Evolutionary conservation across 495 filamentous ascomycete species (phyloP).

Genomic region (Xanthoparmelia taractica): DNA sequence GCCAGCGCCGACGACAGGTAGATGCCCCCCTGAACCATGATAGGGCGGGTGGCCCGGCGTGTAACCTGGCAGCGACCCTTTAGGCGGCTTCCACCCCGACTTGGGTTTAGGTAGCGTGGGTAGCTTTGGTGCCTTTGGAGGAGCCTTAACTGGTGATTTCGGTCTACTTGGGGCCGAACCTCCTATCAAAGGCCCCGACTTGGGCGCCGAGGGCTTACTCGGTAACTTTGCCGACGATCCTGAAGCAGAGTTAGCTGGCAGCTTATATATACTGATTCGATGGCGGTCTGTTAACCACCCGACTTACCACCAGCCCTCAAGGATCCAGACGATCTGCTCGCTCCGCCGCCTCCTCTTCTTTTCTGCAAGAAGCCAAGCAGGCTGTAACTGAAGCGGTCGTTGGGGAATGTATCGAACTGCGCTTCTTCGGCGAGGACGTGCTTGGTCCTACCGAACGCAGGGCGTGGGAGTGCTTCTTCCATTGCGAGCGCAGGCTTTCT

Average conservation of each 20-base stretch:
- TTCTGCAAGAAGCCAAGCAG: neutral
- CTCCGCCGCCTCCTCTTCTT: neutral
- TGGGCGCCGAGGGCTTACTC: neutral
- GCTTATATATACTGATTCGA: too few species aligned
- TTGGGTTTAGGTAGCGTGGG: neutral
- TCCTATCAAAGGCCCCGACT: neutral
- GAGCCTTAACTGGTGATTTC: neutral
- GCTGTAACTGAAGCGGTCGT: neutral
- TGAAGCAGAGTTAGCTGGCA: neutral
- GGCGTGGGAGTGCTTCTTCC: neutral
- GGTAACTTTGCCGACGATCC: neutral
- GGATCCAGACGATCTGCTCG: neutral
- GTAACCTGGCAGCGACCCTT: neutral
- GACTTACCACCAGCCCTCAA: neutral
- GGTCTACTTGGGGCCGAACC: neutral
- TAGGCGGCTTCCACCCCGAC: neutral
- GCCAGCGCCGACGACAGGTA: neutral
- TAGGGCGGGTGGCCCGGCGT: neutral
- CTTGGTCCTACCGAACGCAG: neutral
- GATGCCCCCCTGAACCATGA: neutral
- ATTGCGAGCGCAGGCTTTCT: neutral
- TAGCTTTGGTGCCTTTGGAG: neutral
- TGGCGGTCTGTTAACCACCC: too few species aligned
- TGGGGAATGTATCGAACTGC: neutral
- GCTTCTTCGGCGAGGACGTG: neutral